These are phyloP conservation scores for Zalaria obscura DNA, from an alignment of 2,329 filamentous ascomycete genomes.

Conservation along the genomic window DNA sequence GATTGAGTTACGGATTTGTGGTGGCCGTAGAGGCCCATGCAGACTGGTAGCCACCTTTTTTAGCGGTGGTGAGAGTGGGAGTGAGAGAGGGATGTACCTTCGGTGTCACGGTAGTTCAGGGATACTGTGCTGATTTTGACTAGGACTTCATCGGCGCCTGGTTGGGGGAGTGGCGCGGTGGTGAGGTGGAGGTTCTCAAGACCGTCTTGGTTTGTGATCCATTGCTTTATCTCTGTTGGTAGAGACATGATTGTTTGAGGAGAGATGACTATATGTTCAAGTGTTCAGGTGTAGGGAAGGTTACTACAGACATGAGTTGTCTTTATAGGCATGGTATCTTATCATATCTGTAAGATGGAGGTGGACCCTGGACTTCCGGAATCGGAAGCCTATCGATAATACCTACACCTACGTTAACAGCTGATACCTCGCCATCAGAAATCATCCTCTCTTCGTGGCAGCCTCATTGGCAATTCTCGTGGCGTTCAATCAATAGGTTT, in stretches of 20 bases:
- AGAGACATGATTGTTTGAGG: conserved; percentile 5
- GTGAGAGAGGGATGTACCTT: conserved; percentile 15
- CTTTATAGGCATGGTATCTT: too few species aligned
- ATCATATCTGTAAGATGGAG: too few species aligned
- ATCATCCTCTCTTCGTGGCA: too few species aligned
- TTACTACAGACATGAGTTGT: too few species aligned
- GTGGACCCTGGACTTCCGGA: too few species aligned
- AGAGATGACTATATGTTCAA: too few species aligned
- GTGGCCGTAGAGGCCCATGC: conserved; percentile 52
- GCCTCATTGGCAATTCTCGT: too few species aligned
- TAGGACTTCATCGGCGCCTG: conserved; percentile 25
- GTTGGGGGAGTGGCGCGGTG: conserved; percentile 7
- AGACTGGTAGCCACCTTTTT: conserved; percentile 19
- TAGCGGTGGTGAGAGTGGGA: background rate
- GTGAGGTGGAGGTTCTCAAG: conserved; percentile 24
- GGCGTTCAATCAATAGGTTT: too few species aligned
- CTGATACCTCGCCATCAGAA: too few species aligned
- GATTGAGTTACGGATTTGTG: conserved; percentile 37
- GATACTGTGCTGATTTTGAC: conserved; percentile 38
- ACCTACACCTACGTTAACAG: too few species aligned
- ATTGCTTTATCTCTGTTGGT: conserved; percentile 19
- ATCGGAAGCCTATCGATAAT: too few species aligned
- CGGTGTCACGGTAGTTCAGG: conserved; percentile 37
- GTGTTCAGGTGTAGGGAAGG: too few species aligned
- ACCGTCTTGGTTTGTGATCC: conserved; percentile 28